phyloP scores from a whole-genome alignment of 768 basidiomycete genomes.

The Xerocomus potaroensis region DNA sequence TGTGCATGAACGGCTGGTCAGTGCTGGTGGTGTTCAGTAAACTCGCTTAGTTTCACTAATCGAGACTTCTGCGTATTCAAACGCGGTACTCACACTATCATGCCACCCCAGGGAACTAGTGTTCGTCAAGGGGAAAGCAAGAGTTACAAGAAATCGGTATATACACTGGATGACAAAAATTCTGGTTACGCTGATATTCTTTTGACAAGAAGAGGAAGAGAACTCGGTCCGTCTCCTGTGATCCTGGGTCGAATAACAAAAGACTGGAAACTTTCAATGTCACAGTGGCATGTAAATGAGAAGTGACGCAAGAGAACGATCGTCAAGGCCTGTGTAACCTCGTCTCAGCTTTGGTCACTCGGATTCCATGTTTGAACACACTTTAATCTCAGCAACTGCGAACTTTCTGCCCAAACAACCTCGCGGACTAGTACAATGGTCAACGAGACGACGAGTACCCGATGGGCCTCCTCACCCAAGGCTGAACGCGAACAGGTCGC shows the following conservation, averaged over 20 bases:
- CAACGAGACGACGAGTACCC: conserved; percentile 2
- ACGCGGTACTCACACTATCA: too few relatives aligned
- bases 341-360: conserved; percentile 19
- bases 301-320: conserved; percentile 52
- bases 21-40: too few relatives aligned
- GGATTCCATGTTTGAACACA: conserved; percentile 17
- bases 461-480: conserved; percentile 40
- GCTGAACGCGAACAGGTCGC: conserved; percentile 54
- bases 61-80: too few relatives aligned
- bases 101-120: too few relatives aligned
- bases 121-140: conserved; percentile 4
- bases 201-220: conserved; percentile 50
- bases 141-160: neutral
- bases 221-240: conserved; percentile 48
- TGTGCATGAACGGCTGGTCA: too few relatives aligned
- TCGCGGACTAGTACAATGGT: conserved; percentile 42
- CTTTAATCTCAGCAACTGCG: conserved; percentile 59
- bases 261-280: conserved; percentile 62
- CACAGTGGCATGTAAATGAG: conserved; percentile 44
- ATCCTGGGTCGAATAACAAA: conserved; percentile 62
- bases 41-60: too few relatives aligned
- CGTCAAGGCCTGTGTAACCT: conserved; percentile 33
- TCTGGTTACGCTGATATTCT: too few relatives aligned
- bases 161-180: too few relatives aligned
- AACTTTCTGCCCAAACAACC: conserved; percentile 59